Base-by-base conservation (phyloP, 306 rosid genomes). In the Sicyos baderoa region DNA sequence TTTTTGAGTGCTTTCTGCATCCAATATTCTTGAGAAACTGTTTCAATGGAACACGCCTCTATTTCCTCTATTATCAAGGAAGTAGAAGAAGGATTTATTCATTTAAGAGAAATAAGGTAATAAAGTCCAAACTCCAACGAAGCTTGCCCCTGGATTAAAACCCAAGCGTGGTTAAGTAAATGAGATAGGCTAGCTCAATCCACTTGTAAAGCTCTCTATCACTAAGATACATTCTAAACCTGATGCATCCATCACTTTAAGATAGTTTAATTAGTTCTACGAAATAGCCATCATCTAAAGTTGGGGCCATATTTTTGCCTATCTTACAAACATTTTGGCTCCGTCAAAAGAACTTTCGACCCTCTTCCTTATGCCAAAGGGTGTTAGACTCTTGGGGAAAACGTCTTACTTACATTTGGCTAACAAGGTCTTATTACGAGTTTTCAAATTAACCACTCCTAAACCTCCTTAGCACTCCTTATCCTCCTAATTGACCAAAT, bases 21-120 rank as follows among this genome's bases (percentile, higher is more conserved):
- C 56, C 57, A 53, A 53, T 53, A 53, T 53, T 53, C 57, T 53
- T 53, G 18, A 53, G 57, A 53, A 53, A 53, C 23, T 53, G 57
- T 18, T 53, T 53, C 23, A 22, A 53, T 18, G 57, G 25, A 53
- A 53, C 12, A 14, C 56, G 21, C 23, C 23, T 18, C 57, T 2
- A n/a, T 17, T 53, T 53, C 57, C 23, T 53, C 57, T 53, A 53
- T 53, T 48, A 48, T 48, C 52, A 48, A 48, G 52, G 52, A 48
- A 47, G 17, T 13, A 48, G n/a, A 48, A 48, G 52, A 15, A 48
- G 17, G 52, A 48, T 14, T 48, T n/a, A n/a, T n/a, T n/a, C n/a
- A n/a, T n/a, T n/a, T 48, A 48, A 48, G 17, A 48, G 52, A 14
- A 48, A 48, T 48, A 15, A 48, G 51, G 52, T 13, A 15, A 48